phyloP scores from a whole-genome alignment of 2,329 filamentous ascomycete species.

The Elsinoe necatrix region DNA sequence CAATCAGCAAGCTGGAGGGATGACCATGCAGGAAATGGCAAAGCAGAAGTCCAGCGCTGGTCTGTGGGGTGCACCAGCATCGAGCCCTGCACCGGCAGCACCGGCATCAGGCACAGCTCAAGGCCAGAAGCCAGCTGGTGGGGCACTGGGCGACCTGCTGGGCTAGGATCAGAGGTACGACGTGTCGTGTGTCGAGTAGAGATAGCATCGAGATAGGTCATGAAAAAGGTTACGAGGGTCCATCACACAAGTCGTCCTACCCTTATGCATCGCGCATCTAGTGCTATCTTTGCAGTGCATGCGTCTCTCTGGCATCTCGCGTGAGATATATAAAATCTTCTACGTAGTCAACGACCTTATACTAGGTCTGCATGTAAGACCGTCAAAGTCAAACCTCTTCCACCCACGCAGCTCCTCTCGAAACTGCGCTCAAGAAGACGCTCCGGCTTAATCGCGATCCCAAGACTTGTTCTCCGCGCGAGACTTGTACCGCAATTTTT shows the following conservation, averaged over 20 bases:
- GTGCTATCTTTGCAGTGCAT: no score
- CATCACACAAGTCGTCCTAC: background rate
- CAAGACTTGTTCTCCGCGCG: constrained; percentile 54
- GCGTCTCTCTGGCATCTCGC: no score
- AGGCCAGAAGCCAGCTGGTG: constrained; percentile 24
- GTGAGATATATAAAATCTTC: no score
- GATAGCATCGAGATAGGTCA: constrained; percentile 4
- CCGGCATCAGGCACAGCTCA: constrained; percentile 7
- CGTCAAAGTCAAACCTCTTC: constrained; percentile 92
- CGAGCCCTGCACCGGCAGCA: constrained; percentile 17
- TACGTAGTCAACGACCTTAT: no score
- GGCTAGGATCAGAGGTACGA: constrained; percentile 34
- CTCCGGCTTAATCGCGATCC: constrained; percentile 98
- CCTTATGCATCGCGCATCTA: no score
- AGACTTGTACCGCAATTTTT: constrained; percentile 14
- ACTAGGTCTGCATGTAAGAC: constrained; percentile 52
- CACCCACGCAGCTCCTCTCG: constrained; percentile 76
- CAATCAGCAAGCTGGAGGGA: constrained; percentile 47
- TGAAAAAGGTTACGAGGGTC: constrained; percentile 2
- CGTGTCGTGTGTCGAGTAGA: background rate
- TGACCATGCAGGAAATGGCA: constrained; percentile 87
- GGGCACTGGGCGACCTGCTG: constrained; percentile 36
- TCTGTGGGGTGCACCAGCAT: constrained; percentile 61
- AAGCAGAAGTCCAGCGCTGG: constrained; percentile 95
- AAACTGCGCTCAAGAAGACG: constrained; percentile 71